Base-by-base conservation (phyloP, 306 rosid genomes). In the Potentilla sterilis region DNA sequence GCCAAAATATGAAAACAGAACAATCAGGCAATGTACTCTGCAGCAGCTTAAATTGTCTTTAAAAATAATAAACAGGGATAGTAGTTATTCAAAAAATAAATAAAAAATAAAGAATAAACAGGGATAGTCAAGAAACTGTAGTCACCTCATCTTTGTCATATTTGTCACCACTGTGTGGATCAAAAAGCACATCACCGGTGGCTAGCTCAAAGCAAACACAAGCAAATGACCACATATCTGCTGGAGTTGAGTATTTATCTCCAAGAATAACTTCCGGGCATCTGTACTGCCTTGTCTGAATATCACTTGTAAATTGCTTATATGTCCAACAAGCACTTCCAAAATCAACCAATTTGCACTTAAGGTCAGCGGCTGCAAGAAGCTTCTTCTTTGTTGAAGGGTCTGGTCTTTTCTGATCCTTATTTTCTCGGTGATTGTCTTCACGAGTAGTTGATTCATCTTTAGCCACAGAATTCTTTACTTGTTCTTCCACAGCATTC, bases 231-330 rank as follows among this genome's bases (percentile, higher is more conserved):
- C 97, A 92, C 75, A 92, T 86, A 85, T 92, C 96, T 7, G 96
- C 97, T 34, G 94, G 81, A 0, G 94, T 88, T 13, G 96, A 88
- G 84, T 92, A 92, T 57, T 92, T 88, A 52, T 96, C 89, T 78
- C 97, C 97, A 77, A 92, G 92, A 78, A 92, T 79, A 81, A 90
- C 97, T 85, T 92, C 97, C 4, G 96, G 96, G 78, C 97, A 92
- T 70, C 94, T 86, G 80, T 92, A 92, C 67, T 90, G 97, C 81
- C 97, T 89, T 57, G 97, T 92, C 79, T 92, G 97, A 77, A 92
- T 92, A 63, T 92, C 94, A 83, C 79, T 86, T 7, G 96, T 92
- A 76, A 92, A 92, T 80, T 90, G 96, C 70, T 92, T 92, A 84
- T 83, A 87, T 1, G 92, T 90, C 97, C 97, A 92, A 76, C 97